A percentile compares a stretch with the other conserved stretches of the same genome.
Conservation (phyloP, 371 early-diverging fungal species). For the Mucor irregularis region DNA sequence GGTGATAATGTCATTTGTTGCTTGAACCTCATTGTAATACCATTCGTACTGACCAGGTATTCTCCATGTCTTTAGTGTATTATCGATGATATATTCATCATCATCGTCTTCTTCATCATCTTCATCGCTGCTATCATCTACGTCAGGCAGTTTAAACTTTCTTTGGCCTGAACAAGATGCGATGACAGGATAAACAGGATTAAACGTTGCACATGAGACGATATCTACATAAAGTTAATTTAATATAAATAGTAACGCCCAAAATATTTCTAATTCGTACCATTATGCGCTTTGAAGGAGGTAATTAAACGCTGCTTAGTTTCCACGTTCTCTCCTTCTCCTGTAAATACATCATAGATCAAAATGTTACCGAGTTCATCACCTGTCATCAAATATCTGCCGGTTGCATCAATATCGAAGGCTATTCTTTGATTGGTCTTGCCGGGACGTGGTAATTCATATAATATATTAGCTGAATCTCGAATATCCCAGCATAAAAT, state of each 20-base stretch:
- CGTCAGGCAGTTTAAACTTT: constrained; percentile 38
- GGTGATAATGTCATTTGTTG: background rate
- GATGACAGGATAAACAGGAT: constrained; percentile 61
- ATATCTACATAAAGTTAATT: constrained; percentile 43
- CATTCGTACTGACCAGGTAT: constrained; percentile 48
- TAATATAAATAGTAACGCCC: background rate
- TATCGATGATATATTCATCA: constrained; percentile 31
- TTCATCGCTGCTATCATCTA: constrained; percentile 3
- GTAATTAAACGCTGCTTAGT: constrained; percentile 5
- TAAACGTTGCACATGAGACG: constrained; percentile 53
- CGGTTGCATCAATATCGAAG: constrained; percentile 65
- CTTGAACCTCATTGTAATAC: constrained; percentile 14
- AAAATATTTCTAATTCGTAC: constrained; percentile 14
- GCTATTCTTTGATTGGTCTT: constrained; percentile 69
- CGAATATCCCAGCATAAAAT: constrained; percentile 76
- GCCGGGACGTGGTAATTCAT: constrained; percentile 50
- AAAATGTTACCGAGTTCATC: constrained; percentile 53
- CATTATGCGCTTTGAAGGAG: constrained; percentile 21
- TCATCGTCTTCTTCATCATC: constrained; percentile 7
- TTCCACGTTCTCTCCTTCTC: constrained; percentile 12
- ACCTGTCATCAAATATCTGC: constrained; percentile 57
- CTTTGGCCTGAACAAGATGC: constrained; percentile 70
- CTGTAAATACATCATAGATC: constrained; percentile 47
- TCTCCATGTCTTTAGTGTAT: constrained; percentile 51
- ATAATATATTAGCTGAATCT: constrained; percentile 59